Percentiles rank a stretch among this genome's conserved stretches.
These are phyloP conservation scores for Mucor piriformis DNA, from an alignment of 371 early-diverging fungal genomes.

Conservation along the genomic window DNA sequence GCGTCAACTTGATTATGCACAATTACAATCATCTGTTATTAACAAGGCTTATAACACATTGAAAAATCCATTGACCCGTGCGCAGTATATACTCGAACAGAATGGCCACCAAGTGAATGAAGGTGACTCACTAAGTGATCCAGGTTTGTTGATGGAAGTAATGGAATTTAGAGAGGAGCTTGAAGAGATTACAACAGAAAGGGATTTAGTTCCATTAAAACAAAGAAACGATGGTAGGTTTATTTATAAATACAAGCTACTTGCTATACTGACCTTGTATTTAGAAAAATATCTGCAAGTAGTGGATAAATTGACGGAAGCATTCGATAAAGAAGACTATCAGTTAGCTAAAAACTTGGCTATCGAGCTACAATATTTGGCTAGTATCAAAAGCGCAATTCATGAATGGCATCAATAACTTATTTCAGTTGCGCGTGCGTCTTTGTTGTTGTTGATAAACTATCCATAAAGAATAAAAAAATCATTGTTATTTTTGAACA, in stretches of 20 bases:
- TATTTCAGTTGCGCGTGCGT: constrained; percentile 12
- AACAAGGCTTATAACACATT: constrained; percentile 88
- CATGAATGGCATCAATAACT: constrained; percentile 43
- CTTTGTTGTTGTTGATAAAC: constrained; percentile 17
- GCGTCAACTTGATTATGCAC: constrained; percentile 75
- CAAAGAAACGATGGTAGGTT: constrained; percentile 30
- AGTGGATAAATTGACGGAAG: constrained; percentile 42
- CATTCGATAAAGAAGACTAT: constrained; percentile 58
- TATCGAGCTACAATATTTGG: constrained; percentile 74
- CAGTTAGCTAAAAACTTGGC: constrained; percentile 59
- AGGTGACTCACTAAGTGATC: constrained; percentile 68
- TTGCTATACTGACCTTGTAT: background rate
- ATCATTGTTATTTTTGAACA: constrained; percentile 10
- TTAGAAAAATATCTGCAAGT: constrained; percentile 42
- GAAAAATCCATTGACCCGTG: constrained; percentile 77
- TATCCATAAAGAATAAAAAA: constrained; percentile 1
- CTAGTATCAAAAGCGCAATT: constrained; percentile 63
- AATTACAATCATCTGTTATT: constrained; percentile 77
- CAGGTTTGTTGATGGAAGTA: constrained; percentile 79
- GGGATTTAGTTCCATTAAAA: constrained; percentile 17
- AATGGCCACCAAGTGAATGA: constrained; percentile 65
- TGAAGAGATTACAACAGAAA: constrained; percentile 58
- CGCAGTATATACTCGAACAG: constrained; percentile 77
- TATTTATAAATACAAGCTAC: background rate
- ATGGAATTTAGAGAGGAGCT: constrained; percentile 79